Evolutionary conservation across 169 alveolate species (phyloP), one percentile per base, ranked within the genome.

Genomic region (Eimeria maxima): DNA sequence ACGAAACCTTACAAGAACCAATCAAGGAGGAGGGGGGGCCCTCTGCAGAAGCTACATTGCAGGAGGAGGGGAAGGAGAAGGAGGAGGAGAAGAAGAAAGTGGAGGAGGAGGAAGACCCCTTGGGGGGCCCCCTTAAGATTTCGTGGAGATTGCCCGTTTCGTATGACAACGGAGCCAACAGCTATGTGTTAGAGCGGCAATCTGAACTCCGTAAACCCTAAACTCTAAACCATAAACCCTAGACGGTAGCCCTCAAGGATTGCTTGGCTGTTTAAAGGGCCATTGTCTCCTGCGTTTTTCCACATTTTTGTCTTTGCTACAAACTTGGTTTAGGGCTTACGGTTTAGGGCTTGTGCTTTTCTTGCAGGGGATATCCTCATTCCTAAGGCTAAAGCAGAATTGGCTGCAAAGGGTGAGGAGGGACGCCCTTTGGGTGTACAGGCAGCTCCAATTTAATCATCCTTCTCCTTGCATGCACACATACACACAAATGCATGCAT

Each of bases 171-270:
- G 87, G 87, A 29, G 57, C 87, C 20, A 76, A 45, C 22, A 16
- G 33, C 38, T 76, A 33, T 38, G 47, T 45, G n/a, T 8, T 76
- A 20, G 87, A 38, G 60, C 57, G 63, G 4, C 29, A 22, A n/a
- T 16, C 87, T 5, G 87, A 76, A 76, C 11, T 76, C 11, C 65
- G 87, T 76, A 76, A 76, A 76, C 87, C 87, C 87, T 44, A 74
- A 33, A 42, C 87, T 63, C 87, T 76, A 45, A 76, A 76, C 87
- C 80, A 42, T 69, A 69, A 69, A 69, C 80, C 80, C 80, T 27
- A 69, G 1, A 20, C 47, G 50, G 18, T 69, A n/a, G 13, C n/a
- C n/a, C n/a, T n/a, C n/a, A n/a, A n/a, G n/a, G n/a, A n/a, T n/a
- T n/a, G n/a, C n/a, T n/a, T n/a, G n/a, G n/a, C n/a, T n/a, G n/a